These are phyloP conservation scores for Fusarium sp. DNA, from an alignment of 2,329 filamentous ascomycete genomes.

Conservation along the genomic window DNA sequence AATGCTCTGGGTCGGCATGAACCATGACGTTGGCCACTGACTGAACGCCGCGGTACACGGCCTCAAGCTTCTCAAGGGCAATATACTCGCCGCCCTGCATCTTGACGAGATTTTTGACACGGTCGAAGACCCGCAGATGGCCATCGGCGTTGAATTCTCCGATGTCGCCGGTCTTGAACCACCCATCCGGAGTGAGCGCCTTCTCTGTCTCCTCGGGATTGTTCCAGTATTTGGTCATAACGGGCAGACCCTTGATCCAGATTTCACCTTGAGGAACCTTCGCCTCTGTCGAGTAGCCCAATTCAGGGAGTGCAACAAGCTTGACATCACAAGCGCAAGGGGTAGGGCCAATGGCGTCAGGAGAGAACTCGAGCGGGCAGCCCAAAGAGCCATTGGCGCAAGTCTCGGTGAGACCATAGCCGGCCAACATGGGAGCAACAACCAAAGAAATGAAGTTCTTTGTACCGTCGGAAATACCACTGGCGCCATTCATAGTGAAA, in stretches of 20 bases:
- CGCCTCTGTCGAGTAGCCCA: constrained; percentile 84
- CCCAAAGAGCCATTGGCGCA: constrained; percentile 86
- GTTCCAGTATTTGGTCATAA: constrained; percentile 85
- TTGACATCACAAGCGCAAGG: constrained; percentile 87
- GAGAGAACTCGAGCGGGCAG: constrained; percentile 88
- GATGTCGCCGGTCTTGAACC: constrained; percentile 98
- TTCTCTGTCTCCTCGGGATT: constrained; percentile 88
- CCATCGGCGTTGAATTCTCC: constrained; percentile 88
- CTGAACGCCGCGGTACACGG: constrained; percentile 85
- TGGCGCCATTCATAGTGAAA: constrained; percentile 94
- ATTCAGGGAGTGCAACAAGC: constrained; percentile 89
- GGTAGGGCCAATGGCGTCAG: constrained; percentile 82
- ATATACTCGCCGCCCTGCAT: constrained; percentile 96
- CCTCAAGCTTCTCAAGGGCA: constrained; percentile 95
- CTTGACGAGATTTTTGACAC: constrained; percentile 99
- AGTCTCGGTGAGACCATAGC: constrained; percentile 96
- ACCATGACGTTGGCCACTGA: constrained; percentile 90
- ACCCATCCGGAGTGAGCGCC: constrained; percentile 85
- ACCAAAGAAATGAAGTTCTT: constrained; percentile 92
- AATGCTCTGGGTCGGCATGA: constrained; percentile 81
- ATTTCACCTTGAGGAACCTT: constrained; percentile 92
- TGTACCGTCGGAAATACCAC: constrained; percentile 89
- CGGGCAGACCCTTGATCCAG: constrained; percentile 83
- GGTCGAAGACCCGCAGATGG: constrained; percentile 89
- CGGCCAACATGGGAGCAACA: constrained; percentile 92